Conservation (phyloP, 2,329 filamentous ascomycete species). For the Zymoseptoria crescenta region DNA sequence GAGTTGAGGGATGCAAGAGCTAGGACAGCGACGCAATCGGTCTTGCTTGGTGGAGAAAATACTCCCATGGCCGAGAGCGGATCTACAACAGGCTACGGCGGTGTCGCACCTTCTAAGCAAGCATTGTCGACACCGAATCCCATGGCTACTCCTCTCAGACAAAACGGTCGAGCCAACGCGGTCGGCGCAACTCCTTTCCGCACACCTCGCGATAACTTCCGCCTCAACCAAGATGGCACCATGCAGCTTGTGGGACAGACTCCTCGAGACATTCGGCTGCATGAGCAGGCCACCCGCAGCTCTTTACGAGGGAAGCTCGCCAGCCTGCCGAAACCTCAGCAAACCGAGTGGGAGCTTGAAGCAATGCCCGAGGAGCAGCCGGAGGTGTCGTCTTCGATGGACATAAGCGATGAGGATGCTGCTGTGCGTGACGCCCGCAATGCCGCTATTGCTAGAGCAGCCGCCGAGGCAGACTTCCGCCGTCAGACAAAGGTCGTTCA, state of each 20-base stretch:
- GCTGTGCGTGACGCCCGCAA: conserved; percentile 70
- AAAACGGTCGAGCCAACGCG: conserved; percentile 43
- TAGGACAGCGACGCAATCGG: conserved; percentile 88
- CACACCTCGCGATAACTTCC: conserved; percentile 80
- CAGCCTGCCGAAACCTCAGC: conserved; percentile 82
- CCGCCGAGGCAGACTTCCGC: conserved; percentile 62
- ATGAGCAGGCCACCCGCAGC: conserved; percentile 60
- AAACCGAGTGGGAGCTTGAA: conserved; percentile 89
- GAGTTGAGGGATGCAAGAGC: conserved; percentile 92
- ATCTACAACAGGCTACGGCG: conserved; percentile 80
- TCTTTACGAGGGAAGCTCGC: conserved; percentile 67
- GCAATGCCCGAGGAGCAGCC: conserved; percentile 68
- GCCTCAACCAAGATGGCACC: conserved; percentile 64
- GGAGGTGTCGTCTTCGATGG: conserved; percentile 46
- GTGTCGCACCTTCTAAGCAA: conserved; percentile 71
- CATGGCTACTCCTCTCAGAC: conserved; percentile 76
- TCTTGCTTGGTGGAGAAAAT: conserved; percentile 86
- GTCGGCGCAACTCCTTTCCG: conserved; percentile 70
- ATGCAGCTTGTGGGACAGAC: conserved; percentile 65
- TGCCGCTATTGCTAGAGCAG: conserved; percentile 53
- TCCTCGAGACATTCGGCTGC: conserved; percentile 64
- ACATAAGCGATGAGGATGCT: conserved; percentile 56
- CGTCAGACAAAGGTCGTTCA: conserved; percentile 90
- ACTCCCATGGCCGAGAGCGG: conserved; percentile 75
- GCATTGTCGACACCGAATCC: conserved; percentile 88